Evolutionary conservation across 1,284 basidiomycete genomes (phyloP).

Genomic region (Abortiporus biennis): DNA sequence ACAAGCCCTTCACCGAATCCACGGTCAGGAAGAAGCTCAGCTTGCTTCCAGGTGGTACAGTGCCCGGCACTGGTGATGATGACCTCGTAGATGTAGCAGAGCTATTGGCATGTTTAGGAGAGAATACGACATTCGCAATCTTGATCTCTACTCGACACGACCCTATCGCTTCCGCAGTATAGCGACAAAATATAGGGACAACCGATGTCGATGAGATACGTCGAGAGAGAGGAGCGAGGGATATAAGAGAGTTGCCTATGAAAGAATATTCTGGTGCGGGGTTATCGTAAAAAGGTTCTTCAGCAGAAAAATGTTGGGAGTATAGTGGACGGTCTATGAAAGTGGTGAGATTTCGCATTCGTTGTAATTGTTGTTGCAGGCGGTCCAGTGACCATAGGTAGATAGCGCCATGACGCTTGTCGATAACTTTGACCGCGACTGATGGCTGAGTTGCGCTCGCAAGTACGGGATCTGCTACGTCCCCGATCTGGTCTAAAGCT

Average conservation of each 20-base stretch:
- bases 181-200: conserved; percentile 86
- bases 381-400: conserved; percentile 90
- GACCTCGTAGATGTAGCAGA: conserved; percentile 63
- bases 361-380: conserved; percentile 82
- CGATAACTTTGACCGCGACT: conserved; percentile 87
- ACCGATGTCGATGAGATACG: conserved; percentile 70
- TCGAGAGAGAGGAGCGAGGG: conserved; percentile 76
- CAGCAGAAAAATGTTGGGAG: conserved; percentile 88
- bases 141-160: conserved; percentile 84
- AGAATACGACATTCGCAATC: conserved; percentile 63
- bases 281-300: conserved; percentile 89
- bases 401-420: conserved; percentile 79
- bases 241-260: conserved; percentile 82
- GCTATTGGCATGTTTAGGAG: conserved; percentile 51
- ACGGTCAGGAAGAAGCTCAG: conserved; percentile 79
- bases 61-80: conserved; percentile 60
- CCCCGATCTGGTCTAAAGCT: conserved; percentile 88
- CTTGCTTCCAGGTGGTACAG: conserved; percentile 67
- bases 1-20: conserved; percentile 83
- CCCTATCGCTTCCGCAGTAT: conserved; percentile 90
- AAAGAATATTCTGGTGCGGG: conserved; percentile 86
- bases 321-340: conserved; percentile 92
- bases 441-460: conserved; percentile 73
- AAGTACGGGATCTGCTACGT: conserved; percentile 77
- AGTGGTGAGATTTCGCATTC: conserved; percentile 92